Conservation (phyloP, 371 early-diverging fungal species). For the Mortierella sp. region DNA sequence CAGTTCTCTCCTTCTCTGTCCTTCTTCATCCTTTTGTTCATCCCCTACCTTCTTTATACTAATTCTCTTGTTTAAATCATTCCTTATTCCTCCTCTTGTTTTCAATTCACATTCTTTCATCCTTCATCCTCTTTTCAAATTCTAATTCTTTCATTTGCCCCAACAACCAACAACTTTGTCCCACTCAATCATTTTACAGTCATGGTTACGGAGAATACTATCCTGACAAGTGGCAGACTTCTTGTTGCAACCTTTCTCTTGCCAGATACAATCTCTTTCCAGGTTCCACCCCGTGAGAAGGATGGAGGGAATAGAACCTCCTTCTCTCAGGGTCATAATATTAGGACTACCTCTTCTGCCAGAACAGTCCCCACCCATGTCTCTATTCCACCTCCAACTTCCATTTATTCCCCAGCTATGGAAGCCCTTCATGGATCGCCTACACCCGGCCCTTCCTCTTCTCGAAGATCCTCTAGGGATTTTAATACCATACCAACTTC, state of each 20-base stretch:
- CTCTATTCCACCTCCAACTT: constrained; percentile 11
- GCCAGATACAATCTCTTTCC: constrained; percentile 55
- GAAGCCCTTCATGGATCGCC: constrained; percentile 22
- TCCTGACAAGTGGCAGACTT: constrained; percentile 34
- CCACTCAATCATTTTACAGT: background rate
- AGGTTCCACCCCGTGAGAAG: constrained; percentile 51
- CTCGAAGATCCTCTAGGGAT: constrained; percentile 16
- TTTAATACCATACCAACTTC: constrained; percentile 19
- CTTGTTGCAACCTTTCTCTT: constrained; percentile 47
- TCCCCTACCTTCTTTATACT: background rate
- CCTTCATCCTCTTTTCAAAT: background rate
- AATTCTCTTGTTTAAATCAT: no score
- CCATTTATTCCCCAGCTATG: constrained; percentile 15
- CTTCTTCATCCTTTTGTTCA: background rate
- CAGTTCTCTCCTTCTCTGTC: background rate
- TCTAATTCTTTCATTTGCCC: constrained; percentile 1
- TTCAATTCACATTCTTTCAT: background rate
- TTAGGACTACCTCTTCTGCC: background rate
- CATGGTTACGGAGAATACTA: constrained; percentile 24
- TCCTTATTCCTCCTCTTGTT: no score
- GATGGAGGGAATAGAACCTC: constrained; percentile 21
- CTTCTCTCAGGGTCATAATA: constrained; percentile 3
- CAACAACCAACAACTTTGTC: background rate
- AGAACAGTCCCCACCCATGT: background rate
- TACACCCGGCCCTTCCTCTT: background rate